Percentiles rank a stretch among this genome's conserved stretches.
Evolutionary conservation across 345 rosid species (phyloP).

Genomic region (Dimocarpus longan): DNA sequence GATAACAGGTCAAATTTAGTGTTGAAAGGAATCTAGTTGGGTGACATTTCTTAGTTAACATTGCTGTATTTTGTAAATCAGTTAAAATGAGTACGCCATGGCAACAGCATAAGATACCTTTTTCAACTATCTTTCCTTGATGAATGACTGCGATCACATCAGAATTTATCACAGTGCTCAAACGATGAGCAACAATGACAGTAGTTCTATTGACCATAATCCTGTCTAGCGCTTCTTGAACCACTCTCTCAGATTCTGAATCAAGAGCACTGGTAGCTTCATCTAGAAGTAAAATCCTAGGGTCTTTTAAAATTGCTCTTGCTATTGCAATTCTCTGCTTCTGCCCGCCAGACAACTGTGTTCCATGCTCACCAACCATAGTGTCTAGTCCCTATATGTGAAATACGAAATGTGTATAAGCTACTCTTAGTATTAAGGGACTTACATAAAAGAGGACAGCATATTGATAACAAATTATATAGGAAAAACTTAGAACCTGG

Average conservation of each 20-base stretch:
- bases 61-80: too few species aligned
- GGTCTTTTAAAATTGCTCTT: conserved; percentile 70
- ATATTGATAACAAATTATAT: neutral
- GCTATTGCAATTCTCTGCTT: conserved; percentile 80
- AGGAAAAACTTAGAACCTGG: conserved; percentile 36
- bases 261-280: conserved; percentile 83
- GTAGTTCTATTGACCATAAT: conserved; percentile 67
- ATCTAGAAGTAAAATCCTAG: conserved; percentile 65
- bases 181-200: conserved; percentile 61
- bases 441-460: neutral
- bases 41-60: too few species aligned
- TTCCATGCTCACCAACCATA: conserved; percentile 81
- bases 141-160: conserved; percentile 61
- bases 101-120: conserved; percentile 35
- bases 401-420: neutral
- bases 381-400: conserved; percentile 59
- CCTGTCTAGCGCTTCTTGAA: conserved; percentile 67
- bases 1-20: too few species aligned
- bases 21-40: too few species aligned
- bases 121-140: conserved; percentile 59
- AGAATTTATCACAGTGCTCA: conserved; percentile 60
- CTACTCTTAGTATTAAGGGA: too few species aligned
- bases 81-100: too few species aligned
- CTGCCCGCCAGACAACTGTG: conserved; percentile 79
- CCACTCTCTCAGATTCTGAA: conserved; percentile 62